Percentiles rank a stretch among this genome's conserved stretches.
Conservation (phyloP, 257 asterid genomes). For the Solanum bulbocastanum region DNA sequence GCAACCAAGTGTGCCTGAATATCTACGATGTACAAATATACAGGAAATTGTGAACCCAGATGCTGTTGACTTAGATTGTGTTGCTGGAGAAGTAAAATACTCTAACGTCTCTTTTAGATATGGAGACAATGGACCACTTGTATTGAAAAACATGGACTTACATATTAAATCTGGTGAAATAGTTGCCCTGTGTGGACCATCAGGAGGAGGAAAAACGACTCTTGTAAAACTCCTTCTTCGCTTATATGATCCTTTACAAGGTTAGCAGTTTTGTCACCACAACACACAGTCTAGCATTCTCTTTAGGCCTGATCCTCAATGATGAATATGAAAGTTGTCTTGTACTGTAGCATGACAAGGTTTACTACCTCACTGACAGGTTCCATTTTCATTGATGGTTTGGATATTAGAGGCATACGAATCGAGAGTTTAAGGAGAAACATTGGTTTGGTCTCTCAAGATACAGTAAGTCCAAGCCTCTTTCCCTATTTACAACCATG, state of each 20-base stretch:
- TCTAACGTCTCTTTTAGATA: constrained; percentile 61
- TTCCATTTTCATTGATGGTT: constrained; percentile 57
- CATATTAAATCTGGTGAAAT: constrained; percentile 80
- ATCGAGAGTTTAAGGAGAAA: constrained; percentile 71
- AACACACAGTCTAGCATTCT: not conserved
- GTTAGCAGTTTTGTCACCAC: constrained; percentile 19
- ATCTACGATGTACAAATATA: not conserved
- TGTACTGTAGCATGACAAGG: not conserved
- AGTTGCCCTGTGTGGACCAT: constrained; percentile 90
- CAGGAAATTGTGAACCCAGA: constrained; percentile 65
- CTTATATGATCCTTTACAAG: constrained; percentile 68
- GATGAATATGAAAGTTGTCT: not conserved
- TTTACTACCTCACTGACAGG: constrained; percentile 32
- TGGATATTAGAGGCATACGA: constrained; percentile 40
- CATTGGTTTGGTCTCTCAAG: constrained; percentile 85
- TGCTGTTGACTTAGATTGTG: constrained; percentile 45
- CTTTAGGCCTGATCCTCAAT: not conserved
- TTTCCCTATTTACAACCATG: not conserved
- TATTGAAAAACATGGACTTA: constrained; percentile 47
- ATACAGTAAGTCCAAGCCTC: constrained; percentile 37
- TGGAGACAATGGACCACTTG: constrained; percentile 36
- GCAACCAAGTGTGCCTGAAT: not conserved
- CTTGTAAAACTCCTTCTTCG: constrained; percentile 91
- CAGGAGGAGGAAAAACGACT: constrained; percentile 97
- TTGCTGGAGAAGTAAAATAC: constrained; percentile 59